These are phyloP conservation scores for Emydomyces testavorans DNA, from an alignment of 2,329 filamentous ascomycete species.

Conservation along the genomic window DNA sequence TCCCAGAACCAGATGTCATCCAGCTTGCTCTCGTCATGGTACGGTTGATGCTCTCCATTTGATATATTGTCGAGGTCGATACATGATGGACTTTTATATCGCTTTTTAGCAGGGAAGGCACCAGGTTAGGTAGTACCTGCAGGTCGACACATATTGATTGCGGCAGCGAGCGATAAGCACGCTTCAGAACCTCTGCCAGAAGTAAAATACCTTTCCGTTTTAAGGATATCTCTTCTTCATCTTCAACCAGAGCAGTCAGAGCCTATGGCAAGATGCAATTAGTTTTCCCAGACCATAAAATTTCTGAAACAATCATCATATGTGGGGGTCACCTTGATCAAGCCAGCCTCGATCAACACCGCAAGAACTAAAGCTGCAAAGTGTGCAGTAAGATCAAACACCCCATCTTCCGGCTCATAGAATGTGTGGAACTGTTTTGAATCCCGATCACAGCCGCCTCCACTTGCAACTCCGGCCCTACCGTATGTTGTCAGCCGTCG, in stretches of 20 bases:
- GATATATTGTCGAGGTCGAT: constrained; percentile 85
- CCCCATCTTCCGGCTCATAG: constrained; percentile 56
- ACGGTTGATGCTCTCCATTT: constrained; percentile 93
- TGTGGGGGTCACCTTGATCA: constrained; percentile 42
- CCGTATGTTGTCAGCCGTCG: constrained; percentile 89
- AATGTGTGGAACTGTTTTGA: constrained; percentile 41
- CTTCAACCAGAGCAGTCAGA: constrained; percentile 41
- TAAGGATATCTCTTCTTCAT: constrained; percentile 42
- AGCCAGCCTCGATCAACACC: constrained; percentile 68
- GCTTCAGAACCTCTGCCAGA: constrained; percentile 80
- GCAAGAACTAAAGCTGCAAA: constrained; percentile 83
- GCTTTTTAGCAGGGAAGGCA: constrained; percentile 64
- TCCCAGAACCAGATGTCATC: constrained; percentile 29
- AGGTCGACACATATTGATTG: constrained; percentile 69
- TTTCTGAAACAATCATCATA: not conserved
- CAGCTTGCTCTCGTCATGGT: constrained; percentile 71
- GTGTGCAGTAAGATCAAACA: constrained; percentile 71
- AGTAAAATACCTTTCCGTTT: constrained; percentile 83
- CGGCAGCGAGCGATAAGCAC: constrained; percentile 76
- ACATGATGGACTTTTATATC: constrained; percentile 60
- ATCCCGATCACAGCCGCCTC: constrained; percentile 39
- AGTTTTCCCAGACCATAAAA: constrained; percentile 10
- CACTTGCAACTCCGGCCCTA: constrained; percentile 72
- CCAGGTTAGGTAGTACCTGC: constrained; percentile 77
- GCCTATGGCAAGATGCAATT: constrained; percentile 26